These are phyloP conservation scores for Glycine latifolia DNA, from an alignment of 306 rosid species.

Conservation along the genomic window DNA sequence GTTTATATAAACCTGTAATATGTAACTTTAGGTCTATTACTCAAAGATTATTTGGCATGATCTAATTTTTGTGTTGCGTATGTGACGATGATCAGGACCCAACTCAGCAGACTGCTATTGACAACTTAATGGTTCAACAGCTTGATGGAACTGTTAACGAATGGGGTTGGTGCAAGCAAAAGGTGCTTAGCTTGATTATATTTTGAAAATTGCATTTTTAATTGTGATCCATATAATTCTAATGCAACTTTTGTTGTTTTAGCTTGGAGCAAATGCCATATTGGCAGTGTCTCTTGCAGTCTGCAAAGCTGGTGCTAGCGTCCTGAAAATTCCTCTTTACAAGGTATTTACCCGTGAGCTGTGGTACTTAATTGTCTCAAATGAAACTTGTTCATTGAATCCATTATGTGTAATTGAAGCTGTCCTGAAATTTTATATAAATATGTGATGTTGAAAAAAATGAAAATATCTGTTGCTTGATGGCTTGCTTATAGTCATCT, in stretches of 20 bases:
- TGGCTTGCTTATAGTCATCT: not conserved
- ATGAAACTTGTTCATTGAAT: not conserved
- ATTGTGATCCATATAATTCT: slow-evolving; percentile 11
- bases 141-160: slow-evolving; percentile 97
- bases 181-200: slow-evolving; percentile 59
- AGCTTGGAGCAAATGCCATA: slow-evolving; percentile 99
- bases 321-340: slow-evolving; percentile 85
- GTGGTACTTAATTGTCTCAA: slow-evolving; percentile 4
- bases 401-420: not conserved
- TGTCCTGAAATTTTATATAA: not conserved
- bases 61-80: slow-evolving; percentile 24
- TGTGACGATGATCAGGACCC: slow-evolving; percentile 68
- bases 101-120: slow-evolving; percentile 75
- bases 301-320: slow-evolving; percentile 94
- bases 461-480: slow-evolving; percentile 9
- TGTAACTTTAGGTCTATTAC: not conserved
- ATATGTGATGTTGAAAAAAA: not conserved
- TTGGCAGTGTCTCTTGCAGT: slow-evolving; percentile 96
- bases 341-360: slow-evolving; percentile 56
- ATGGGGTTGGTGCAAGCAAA: slow-evolving; percentile 99
- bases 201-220: not conserved
- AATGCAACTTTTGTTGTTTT: slow-evolving; percentile 35
- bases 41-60: not conserved
- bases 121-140: slow-evolving; percentile 91
- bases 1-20: too few relatives aligned